Percentiles rank a stretch among this genome's conserved stretches.
Evolutionary conservation across 768 basidiomycete species (phyloP).

Genomic region (Tremella mesenterica): DNA sequence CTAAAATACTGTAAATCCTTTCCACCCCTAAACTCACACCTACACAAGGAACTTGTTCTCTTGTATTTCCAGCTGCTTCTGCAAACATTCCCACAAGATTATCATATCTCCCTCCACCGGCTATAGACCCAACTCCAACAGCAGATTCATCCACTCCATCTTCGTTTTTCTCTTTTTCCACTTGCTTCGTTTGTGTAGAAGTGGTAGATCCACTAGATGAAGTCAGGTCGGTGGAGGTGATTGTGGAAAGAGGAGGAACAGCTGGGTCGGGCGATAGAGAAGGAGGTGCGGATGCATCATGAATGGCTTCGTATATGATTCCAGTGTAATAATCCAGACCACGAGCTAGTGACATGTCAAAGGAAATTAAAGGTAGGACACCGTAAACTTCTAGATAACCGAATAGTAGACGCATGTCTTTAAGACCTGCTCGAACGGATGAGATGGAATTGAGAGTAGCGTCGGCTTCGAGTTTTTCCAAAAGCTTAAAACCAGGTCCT

Average conservation of each 20-base stretch:
- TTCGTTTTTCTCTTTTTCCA: conserved; percentile 50
- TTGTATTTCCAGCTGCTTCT: conserved; percentile 62
- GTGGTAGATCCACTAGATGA: conserved; percentile 17
- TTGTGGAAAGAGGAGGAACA: conserved; percentile 44
- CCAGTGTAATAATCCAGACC: conserved; percentile 98
- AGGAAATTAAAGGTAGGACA: conserved; percentile 70
- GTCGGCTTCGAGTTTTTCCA: conserved; percentile 63
- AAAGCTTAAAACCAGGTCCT: conserved; percentile 66
- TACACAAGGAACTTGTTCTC: conserved; percentile 64
- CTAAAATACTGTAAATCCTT: conserved; percentile 80
- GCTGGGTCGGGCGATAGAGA: conserved; percentile 58
- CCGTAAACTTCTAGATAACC: conserved; percentile 70
- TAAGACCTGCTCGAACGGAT: conserved; percentile 69
- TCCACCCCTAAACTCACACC: conserved; percentile 90
- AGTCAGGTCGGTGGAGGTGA: conserved; percentile 8
- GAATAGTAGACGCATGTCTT: conserved; percentile 80
- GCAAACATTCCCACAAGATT: conserved; percentile 82
- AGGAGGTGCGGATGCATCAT: conserved; percentile 88
- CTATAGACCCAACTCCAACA: conserved; percentile 96
- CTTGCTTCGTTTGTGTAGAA: conserved; percentile 1
- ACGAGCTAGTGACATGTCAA: conserved; percentile 93
- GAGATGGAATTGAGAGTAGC: conserved; percentile 57
- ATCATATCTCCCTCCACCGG: conserved; percentile 96
- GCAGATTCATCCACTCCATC: conserved; percentile 86
- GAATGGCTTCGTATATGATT: conserved; percentile 92